Evolutionary conservation across 139 green algal species (phyloP), one percentile per base, ranked within the genome.

Genomic region (Chlamydomonas schloesseri): DNA sequence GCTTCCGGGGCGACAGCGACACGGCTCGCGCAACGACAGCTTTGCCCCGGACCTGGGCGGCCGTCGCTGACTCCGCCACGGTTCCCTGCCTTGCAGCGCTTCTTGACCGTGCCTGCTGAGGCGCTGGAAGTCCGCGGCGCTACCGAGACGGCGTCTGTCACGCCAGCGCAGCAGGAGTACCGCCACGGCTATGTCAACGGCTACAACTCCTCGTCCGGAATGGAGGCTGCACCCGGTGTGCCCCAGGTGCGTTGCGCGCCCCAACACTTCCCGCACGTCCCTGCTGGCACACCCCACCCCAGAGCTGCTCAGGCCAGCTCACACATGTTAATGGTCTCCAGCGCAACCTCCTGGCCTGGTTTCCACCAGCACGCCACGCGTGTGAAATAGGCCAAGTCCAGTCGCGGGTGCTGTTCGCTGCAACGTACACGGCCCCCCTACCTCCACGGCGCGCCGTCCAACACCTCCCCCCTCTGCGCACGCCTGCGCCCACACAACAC

Each of bases 181-280:
- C 64, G 64, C 29, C 42, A 75, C 21, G 46, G 46, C 21, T 84
- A 84, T 46, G 76, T 83, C 9, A 72, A 83, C 29, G 46, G 64
- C 37, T 84, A 75, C 78, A 64, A 74, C 28, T 67, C 64, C 3
- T 21, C 78, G 3, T 55, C 78, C n/a, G 29, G 29, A 23, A 84
- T 84, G 78, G 78, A 84, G 64, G 78, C 78, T 14, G 78, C 64
- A 8, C 78, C 78, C 26, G 78, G 13, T 20, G 78, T 84, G 26
- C 78, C 78, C 11, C 78, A 84, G 78, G 78, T 84, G 1, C 42
- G 37, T 9, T 0, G 15, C 14, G 5, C 37, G 58, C 3, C 37
- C 37, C 23, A 34, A 0, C 33, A 34, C 69, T 55, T 74, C 34
- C 33, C 17, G 17, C 20, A n/a, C n/a, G n/a, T n/a, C n/a, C n/a